A percentile compares a stretch with the other conserved stretches of the same genome.
phyloP scores from a whole-genome alignment of 768 basidiomycete species.

The Rhodotorula graminis region DNA sequence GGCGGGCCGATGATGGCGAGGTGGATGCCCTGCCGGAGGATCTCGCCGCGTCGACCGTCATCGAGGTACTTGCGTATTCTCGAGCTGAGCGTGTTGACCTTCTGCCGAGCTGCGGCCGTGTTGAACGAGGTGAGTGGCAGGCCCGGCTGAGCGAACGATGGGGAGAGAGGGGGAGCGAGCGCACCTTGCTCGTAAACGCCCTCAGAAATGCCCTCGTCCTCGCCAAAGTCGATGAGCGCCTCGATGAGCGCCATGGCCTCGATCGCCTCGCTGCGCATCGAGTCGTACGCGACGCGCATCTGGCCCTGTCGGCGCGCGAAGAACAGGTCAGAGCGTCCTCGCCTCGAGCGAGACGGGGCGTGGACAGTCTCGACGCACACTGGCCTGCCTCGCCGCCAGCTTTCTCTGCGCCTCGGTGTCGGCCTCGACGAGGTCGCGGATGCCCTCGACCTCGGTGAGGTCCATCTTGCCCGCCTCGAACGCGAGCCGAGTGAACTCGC shows the following conservation, averaged over 20 bases:
- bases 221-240: slow-evolving; percentile 88
- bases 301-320: slow-evolving; percentile 55
- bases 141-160: not conserved
- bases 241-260: slow-evolving; percentile 72
- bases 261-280: slow-evolving; percentile 63
- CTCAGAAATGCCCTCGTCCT: slow-evolving; percentile 85
- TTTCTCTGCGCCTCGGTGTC: slow-evolving; percentile 78
- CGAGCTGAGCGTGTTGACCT: slow-evolving; percentile 54
- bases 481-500: slow-evolving; percentile 83
- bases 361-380: slow-evolving; percentile 52
- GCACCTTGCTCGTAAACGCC: slow-evolving; percentile 55
- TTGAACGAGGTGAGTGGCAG: not conserved
- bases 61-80: slow-evolving; percentile 59
- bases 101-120: slow-evolving; percentile 54
- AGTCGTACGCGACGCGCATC: slow-evolving; percentile 59
- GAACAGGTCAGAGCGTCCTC: not conserved
- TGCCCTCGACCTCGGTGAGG: slow-evolving; percentile 80
- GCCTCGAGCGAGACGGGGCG: not conserved
- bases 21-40: slow-evolving; percentile 72
- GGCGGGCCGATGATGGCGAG: slow-evolving; percentile 87
- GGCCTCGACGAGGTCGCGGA: slow-evolving; percentile 80
- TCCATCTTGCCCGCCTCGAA: slow-evolving; percentile 76
- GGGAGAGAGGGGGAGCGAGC: not conserved
- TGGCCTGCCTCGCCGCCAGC: slow-evolving; percentile 63
- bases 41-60: slow-evolving; percentile 73